Conservation (phyloP, 2,329 filamentous ascomycete species). For the Lasiodiplodia sp. region DNA sequence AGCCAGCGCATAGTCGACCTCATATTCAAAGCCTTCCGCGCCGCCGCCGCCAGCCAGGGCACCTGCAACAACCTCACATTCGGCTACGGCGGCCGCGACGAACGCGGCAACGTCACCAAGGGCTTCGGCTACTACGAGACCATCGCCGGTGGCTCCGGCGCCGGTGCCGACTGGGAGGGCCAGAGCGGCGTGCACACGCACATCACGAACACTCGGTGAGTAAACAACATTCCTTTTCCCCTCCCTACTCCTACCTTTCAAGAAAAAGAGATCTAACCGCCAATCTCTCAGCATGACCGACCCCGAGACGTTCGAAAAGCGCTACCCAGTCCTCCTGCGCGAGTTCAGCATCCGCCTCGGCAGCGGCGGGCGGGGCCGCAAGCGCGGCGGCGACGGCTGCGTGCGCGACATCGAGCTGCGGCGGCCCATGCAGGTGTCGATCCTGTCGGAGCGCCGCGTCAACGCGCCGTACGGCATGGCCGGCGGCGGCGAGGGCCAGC, state of each 20-base stretch:
- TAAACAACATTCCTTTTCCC: not conserved
- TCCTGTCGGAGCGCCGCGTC: conserved; percentile 75
- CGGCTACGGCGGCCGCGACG: conserved; percentile 34
- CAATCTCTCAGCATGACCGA: conserved; percentile 70
- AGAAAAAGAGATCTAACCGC: not conserved
- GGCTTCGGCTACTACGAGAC: conserved; percentile 78
- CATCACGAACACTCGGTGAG: conserved; percentile 73
- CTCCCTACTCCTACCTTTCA: not conserved
- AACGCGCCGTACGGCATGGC: conserved; percentile 77
- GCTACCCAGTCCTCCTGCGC: conserved; percentile 73
- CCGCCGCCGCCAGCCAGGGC: conserved; percentile 34
- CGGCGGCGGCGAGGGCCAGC: conserved; percentile 75
- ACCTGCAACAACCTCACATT: conserved; percentile 39
- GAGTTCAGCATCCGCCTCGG: conserved; percentile 68
- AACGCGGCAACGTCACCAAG: conserved; percentile 12
- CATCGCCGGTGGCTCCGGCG: conserved; percentile 74
- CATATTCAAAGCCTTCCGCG: conserved; percentile 35
- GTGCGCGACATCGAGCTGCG: conserved; percentile 75
- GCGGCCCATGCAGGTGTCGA: conserved; percentile 73
- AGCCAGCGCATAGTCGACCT: conserved; percentile 37
- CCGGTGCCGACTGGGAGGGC: conserved; percentile 71
- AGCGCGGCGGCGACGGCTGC: conserved; percentile 26
- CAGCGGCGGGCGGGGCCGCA: conserved; percentile 64
- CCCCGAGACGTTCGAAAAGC: conserved; percentile 73
- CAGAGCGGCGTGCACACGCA: conserved; percentile 71